Conservation (phyloP, 2,329 filamentous ascomycete genomes). For the Corinectria fuckeliana region DNA sequence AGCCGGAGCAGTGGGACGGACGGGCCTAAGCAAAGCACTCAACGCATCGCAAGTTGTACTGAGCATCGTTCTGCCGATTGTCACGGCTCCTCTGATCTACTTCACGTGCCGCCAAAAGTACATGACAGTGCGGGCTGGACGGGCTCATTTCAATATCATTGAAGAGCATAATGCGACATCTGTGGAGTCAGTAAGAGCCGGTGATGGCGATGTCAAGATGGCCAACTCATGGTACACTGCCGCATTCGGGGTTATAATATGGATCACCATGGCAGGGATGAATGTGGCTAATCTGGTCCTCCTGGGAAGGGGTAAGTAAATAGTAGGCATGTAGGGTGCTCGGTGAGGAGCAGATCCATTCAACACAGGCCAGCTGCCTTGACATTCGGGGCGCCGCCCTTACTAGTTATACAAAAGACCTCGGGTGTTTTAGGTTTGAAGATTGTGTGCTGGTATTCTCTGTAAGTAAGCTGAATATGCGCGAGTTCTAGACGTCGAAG, state of each 20-base stretch:
- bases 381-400: background rate
- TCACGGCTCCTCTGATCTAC: slow-evolving; percentile 83
- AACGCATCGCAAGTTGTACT: slow-evolving; percentile 80
- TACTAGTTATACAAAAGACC: background rate
- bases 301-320: slow-evolving; percentile 49
- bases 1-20: slow-evolving; percentile 75
- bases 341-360: background rate
- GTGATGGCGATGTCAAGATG: slow-evolving; percentile 62
- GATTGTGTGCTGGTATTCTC: background rate
- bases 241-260: slow-evolving; percentile 64
- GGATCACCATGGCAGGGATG: slow-evolving; percentile 78
- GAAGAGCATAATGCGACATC: background rate
- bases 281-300: slow-evolving; percentile 79
- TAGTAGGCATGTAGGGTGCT: background rate
- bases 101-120: slow-evolving; percentile 81
- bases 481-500: too few relatives aligned
- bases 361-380: background rate
- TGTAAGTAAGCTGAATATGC: too few relatives aligned
- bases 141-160: slow-evolving; percentile 38
- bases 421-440: background rate
- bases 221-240: slow-evolving; percentile 72
- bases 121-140: slow-evolving; percentile 71
- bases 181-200: slow-evolving; percentile 9
- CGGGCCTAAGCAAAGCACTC: slow-evolving; percentile 73
- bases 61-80: slow-evolving; percentile 80